Evolutionary conservation across 257 asterid species (phyloP), one percentile per base, ranked within the genome.

Genomic region (Agastache rugosa): DNA sequence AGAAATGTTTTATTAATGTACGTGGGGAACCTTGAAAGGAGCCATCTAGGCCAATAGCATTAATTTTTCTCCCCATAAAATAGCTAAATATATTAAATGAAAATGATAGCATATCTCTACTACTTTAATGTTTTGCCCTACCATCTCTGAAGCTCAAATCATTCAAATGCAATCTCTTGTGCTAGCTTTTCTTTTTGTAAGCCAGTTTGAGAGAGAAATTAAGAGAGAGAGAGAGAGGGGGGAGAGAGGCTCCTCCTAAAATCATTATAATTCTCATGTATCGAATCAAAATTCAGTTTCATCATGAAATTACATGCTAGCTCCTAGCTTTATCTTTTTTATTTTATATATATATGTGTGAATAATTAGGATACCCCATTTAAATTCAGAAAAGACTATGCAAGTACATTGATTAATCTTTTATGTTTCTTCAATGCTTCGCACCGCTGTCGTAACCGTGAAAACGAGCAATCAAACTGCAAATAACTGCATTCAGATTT

Each of bases 221-320:
- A 31, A 31, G 35, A 31, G 35, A 31, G 5, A 31, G 35, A 31
- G 4, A 31, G 5, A 31, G 35, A 29, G 34, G 34, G 3, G 34
- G 3, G 55, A 78, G 75, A 80, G 79, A 85, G 86, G 96, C 93
- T 89, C 96, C 96, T 80, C 77, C 71, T 73, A 63, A 75, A 74
- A 80, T 77, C 69, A 79, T 79, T 67, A 81, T 80, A 80, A 87
- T 83, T 83, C 83, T 72, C 69, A 77, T 78, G 78, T 75, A 81
- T 85, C 85, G 75, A 85, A 84, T 81, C 83, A 67, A 73, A 63
- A 54, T 63, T 66, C 82, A 69, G 77, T 78, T 81, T 76, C 78
- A 75, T 81, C 69, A 82, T 77, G 68, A 80, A 77, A 74, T 72
- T 50, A 23, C 55, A 56, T 29, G 60, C 75, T n/a, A n/a, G n/a